Conservation (phyloP, 805 yeast species). For the Barnettozyma sp. region DNA sequence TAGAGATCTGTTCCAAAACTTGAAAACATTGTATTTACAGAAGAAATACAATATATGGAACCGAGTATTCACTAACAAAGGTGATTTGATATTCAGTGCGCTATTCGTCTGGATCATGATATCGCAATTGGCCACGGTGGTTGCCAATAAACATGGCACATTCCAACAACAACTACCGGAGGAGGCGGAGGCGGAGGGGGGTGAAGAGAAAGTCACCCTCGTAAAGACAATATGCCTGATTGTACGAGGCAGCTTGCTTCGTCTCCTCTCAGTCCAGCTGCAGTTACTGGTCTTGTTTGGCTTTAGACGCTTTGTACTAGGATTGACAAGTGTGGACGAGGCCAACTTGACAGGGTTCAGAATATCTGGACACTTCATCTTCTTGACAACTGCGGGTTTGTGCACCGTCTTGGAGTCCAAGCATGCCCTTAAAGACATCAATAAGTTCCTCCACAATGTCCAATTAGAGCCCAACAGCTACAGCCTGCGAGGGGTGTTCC, state of each 20-base stretch:
- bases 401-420: conserved; percentile 6
- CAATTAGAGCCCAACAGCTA: conserved; percentile 1
- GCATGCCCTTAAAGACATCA: conserved; percentile 5
- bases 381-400: conserved; percentile 8
- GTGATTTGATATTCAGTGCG: conserved; percentile 10
- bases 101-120: conserved; percentile 9
- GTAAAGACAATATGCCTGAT: too few relatives aligned
- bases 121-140: too few relatives aligned
- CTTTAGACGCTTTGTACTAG: conserved; percentile 2
- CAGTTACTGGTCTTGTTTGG: conserved; percentile 1
- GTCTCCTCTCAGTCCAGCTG: conserved; percentile 1
- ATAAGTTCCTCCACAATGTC: background rate
- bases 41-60: conserved; percentile 14
- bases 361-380: conserved; percentile 9
- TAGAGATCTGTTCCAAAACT: conserved; percentile 6
- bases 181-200: too few relatives aligned
- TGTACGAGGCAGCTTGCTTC: conserved; percentile 4
- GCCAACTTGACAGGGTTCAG: conserved; percentile 7
- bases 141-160: too few relatives aligned
- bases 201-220: too few relatives aligned
- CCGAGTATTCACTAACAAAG: conserved; percentile 16
- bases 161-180: too few relatives aligned
- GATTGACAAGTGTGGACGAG: conserved; percentile 3
- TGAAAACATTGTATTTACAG: conserved; percentile 9
- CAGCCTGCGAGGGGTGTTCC: background rate